phyloP scores from a whole-genome alignment of 768 basidiomycete genomes.

The Boletus tomentosulus region DNA sequence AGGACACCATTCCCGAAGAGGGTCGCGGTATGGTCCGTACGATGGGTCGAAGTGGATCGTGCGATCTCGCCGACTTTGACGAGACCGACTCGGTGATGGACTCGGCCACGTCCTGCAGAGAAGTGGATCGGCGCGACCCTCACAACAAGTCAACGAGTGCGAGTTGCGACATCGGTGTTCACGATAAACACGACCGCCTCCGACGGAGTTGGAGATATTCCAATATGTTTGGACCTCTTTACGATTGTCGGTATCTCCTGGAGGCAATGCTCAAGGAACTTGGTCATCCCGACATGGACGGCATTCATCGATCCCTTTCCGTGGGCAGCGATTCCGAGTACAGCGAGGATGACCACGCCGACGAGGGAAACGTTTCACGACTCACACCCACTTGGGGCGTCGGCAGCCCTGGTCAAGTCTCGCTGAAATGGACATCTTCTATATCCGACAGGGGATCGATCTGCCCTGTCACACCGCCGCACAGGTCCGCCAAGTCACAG shows the following conservation, averaged over 20 bases:
- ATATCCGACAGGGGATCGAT: too few species aligned
- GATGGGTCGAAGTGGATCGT: background rate
- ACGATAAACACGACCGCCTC: background rate
- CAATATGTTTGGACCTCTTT: background rate
- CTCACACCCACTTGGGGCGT: too few species aligned
- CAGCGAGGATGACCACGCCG: background rate
- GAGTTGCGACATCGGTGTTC: background rate
- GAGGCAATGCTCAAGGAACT: conserved; percentile 7
- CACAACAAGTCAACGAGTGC: background rate
- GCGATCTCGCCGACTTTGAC: background rate
- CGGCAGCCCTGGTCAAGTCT: background rate
- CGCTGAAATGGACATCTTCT: background rate
- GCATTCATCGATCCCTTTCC: background rate
- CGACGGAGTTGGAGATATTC: background rate
- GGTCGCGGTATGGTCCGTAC: background rate
- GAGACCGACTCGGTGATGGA: background rate
- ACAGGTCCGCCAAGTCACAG: too few species aligned
- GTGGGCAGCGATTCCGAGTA: conserved; percentile 2
- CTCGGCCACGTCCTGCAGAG: conserved; percentile 2
- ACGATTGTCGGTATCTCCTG: conserved; percentile 7
- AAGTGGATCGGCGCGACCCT: background rate
- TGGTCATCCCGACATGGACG: conserved; percentile 6
- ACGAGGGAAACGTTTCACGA: background rate
- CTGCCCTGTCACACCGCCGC: conserved; percentile 5
- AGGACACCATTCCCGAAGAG: background rate